Evolutionary conservation across 1,284 basidiomycete genomes (phyloP).

Genomic region (Puccinia coronata): DNA sequence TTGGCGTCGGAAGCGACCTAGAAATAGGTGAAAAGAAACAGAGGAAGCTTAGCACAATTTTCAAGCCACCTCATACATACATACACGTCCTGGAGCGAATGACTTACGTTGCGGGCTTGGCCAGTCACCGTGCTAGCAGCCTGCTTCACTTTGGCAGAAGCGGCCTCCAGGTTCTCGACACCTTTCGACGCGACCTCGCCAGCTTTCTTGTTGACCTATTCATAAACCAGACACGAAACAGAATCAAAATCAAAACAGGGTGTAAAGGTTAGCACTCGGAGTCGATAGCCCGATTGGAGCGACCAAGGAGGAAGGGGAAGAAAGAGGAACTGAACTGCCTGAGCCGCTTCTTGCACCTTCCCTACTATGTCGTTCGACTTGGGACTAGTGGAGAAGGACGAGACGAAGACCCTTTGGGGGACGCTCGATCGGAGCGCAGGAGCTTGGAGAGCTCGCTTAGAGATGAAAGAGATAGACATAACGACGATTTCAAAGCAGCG

Average conservation of each 20-base stretch:
- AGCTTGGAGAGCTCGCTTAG: neutral
- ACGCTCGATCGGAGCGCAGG: neutral
- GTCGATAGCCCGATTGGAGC: neutral
- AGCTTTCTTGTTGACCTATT: conserved; percentile 30
- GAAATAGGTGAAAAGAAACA: neutral
- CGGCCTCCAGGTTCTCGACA: conserved; percentile 30
- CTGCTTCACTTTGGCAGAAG: conserved; percentile 18
- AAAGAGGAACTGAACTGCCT: conserved; percentile 27
- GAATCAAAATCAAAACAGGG: neutral
- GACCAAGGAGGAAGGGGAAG: neutral
- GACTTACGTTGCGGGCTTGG: conserved; percentile 24
- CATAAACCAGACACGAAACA: neutral
- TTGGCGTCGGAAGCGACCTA: conserved; percentile 25
- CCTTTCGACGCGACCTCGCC: conserved; percentile 20
- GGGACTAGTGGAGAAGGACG: conserved; percentile 25
- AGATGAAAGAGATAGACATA: conserved; percentile 24
- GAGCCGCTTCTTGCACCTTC: conserved; percentile 35
- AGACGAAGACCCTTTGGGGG: conserved; percentile 14
- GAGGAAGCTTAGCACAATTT: neutral
- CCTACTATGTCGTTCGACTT: conserved; percentile 23
- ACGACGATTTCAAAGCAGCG: neutral
- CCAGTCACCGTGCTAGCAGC: conserved; percentile 11
- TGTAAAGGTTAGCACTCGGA: neutral
- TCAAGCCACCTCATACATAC: too few species aligned
- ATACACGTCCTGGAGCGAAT: too few species aligned